Conservation (phyloP, 2,329 filamentous ascomycete genomes). For the Dactylellina sp. region DNA sequence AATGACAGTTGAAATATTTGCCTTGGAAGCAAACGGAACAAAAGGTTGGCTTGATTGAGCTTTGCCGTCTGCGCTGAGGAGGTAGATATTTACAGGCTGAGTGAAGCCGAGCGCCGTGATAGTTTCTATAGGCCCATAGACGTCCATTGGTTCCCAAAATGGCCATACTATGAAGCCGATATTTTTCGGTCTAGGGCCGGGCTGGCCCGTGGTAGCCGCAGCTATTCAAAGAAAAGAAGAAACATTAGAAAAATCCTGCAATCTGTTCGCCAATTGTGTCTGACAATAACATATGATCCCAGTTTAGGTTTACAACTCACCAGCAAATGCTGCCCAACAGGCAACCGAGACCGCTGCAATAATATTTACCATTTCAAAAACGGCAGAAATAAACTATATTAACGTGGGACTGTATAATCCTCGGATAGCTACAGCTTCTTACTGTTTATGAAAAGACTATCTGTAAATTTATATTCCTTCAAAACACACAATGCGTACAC, state of each 20-base stretch:
- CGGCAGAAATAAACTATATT: not conserved
- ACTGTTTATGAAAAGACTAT: no score
- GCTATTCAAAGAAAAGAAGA: not conserved
- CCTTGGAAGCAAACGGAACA: not conserved
- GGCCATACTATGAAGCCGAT: conserved; percentile 3
- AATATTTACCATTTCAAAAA: not conserved
- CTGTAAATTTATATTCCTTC: no score
- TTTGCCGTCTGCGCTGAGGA: conserved; percentile 10
- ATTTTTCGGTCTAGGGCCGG: conserved; percentile 7
- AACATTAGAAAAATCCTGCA: not conserved
- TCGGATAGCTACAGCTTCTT: not conserved
- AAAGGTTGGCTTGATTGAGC: conserved; percentile 1
- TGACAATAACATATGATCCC: not conserved
- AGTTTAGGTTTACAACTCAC: not conserved
- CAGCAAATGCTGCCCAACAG: not conserved
- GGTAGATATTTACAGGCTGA: conserved; percentile 7
- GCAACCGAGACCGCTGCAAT: not conserved
- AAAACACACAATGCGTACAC: no score
- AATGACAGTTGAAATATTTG: conserved; percentile 16
- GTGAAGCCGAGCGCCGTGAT: conserved; percentile 4
- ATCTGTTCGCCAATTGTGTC: not conserved
- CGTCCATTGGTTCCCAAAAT: conserved; percentile 12
- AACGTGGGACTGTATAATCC: not conserved
- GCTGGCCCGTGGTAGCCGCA: not conserved
- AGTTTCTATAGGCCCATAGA: conserved; percentile 4